Evolutionary conservation across 176 grass and related monocot species (phyloP).

Genomic region (Triticum turgidum): DNA sequence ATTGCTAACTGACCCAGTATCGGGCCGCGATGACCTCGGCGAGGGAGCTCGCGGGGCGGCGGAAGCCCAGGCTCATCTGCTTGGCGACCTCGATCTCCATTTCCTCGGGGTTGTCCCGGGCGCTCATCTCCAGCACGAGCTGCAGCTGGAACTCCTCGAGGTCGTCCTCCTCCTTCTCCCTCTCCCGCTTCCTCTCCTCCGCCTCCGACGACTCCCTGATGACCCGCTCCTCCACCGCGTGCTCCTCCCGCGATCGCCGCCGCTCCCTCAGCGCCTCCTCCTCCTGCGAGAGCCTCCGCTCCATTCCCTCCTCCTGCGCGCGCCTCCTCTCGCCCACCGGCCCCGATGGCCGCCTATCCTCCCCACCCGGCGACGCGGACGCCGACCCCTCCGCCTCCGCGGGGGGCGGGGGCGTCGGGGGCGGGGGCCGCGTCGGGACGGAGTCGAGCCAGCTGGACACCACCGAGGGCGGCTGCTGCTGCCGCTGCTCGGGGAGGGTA

Average conservation of each 20-base stretch:
- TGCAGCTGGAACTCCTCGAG: conserved; percentile 95
- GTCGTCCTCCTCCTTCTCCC: conserved; percentile 62
- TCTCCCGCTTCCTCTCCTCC: conserved; percentile 56
- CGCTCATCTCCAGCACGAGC: conserved; percentile 90
- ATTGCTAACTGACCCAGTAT: conserved; percentile 77
- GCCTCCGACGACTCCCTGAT: conserved; percentile 41
- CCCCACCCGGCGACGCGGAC: conserved; percentile 22
- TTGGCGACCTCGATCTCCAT: conserved; percentile 96
- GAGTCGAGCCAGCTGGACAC: conserved; percentile 78
- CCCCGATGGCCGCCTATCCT: conserved; percentile 27
- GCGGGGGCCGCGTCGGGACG: conserved; percentile 39
- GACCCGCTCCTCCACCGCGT: conserved; percentile 68
- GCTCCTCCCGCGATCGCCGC: conserved; percentile 30
- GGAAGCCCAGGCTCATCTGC: conserved; percentile 87
- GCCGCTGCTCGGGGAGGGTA: conserved; percentile 45
- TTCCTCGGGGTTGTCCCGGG: conserved; percentile 91
- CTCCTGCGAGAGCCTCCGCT: conserved; percentile 19
- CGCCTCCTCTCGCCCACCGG: conserved; percentile 9
- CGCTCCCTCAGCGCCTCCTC: not conserved
- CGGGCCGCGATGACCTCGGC: conserved; percentile 59
- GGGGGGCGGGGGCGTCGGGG: conserved; percentile 17
- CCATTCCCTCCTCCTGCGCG: conserved; percentile 34
- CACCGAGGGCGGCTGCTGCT: conserved; percentile 44
- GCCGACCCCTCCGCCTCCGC: conserved; percentile 21
- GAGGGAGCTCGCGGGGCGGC: conserved; percentile 48